These are phyloP conservation scores for Teunomyces lycoperdinae DNA, from an alignment of 805 yeast species.

Conservation along the genomic window DNA sequence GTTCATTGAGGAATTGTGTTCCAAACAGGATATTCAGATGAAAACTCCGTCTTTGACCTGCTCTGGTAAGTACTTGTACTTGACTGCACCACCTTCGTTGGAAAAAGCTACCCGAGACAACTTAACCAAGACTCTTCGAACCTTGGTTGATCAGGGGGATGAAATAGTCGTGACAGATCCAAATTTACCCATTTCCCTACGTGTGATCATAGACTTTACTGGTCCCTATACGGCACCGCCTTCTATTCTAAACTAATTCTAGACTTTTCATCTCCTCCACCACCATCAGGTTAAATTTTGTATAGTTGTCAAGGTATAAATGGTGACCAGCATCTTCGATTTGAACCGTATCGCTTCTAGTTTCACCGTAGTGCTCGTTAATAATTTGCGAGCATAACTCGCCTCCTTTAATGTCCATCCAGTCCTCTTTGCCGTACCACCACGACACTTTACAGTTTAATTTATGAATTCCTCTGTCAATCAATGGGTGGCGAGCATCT, in stretches of 20 bases:
- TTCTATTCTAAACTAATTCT: not conserved
- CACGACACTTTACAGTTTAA: slow-evolving; percentile 65
- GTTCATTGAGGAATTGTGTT: slow-evolving; percentile 40
- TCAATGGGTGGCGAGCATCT: slow-evolving; percentile 73
- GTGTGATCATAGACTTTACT: slow-evolving; percentile 12
- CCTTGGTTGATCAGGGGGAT: slow-evolving; percentile 41
- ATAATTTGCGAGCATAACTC: slow-evolving; percentile 34
- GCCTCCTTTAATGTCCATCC: slow-evolving; percentile 60
- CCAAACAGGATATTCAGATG: slow-evolving; percentile 30
- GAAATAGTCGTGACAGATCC: slow-evolving; percentile 56
- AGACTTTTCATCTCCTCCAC: slow-evolving; percentile 47
- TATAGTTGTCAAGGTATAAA: slow-evolving; percentile 65
- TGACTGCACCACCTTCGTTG: slow-evolving; percentile 46
- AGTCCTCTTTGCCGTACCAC: slow-evolving; percentile 79
- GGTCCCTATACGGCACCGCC: slow-evolving; percentile 5
- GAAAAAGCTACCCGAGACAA: slow-evolving; percentile 47
- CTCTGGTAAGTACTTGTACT: slow-evolving; percentile 37
- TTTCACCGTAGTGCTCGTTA: slow-evolving; percentile 13
- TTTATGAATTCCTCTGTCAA: slow-evolving; percentile 46
- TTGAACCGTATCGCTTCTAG: slow-evolving; percentile 29
- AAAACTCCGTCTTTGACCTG: slow-evolving; percentile 48
- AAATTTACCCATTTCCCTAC: slow-evolving; percentile 44
- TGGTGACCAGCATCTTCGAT: slow-evolving; percentile 72
- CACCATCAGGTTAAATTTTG: slow-evolving; percentile 51
- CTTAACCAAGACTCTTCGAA: slow-evolving; percentile 28